Conservation (phyloP, 1,284 basidiomycete genomes). For the Taiwanofungus camphoratus region DNA sequence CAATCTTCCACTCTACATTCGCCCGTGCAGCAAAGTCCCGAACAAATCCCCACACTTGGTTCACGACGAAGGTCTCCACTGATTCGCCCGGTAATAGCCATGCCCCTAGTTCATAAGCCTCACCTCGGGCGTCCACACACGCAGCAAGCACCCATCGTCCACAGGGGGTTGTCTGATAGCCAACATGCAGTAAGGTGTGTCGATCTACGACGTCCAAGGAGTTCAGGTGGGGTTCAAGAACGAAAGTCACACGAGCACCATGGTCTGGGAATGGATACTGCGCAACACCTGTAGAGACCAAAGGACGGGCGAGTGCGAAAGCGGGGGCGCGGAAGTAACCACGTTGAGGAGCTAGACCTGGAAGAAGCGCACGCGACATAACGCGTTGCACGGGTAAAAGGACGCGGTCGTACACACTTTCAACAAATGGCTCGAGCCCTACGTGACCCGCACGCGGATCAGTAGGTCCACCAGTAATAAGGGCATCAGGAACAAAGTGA, state of each 20-base stretch:
- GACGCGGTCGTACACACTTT: constrained; percentile 67
- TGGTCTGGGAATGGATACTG: background rate
- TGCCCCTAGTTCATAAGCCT: constrained; percentile 59
- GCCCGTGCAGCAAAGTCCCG: constrained; percentile 53
- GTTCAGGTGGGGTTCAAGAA: constrained; percentile 37
- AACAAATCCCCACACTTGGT: constrained; percentile 64
- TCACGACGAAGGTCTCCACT: constrained; percentile 37
- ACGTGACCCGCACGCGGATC: constrained; percentile 34
- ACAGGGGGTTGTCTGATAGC: constrained; percentile 57
- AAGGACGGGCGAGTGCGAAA: constrained; percentile 52
- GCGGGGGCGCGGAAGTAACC: constrained; percentile 58
- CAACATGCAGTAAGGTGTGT: constrained; percentile 69
- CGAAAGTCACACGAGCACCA: constrained; percentile 33
- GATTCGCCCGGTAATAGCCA: constrained; percentile 51
- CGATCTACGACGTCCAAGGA: constrained; percentile 66
- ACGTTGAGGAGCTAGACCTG: constrained; percentile 32
- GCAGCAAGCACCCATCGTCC: constrained; percentile 71
- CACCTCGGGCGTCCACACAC: constrained; percentile 74
- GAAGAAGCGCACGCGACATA: constrained; percentile 48
- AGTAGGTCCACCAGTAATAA: constrained; percentile 39
- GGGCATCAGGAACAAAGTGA: constrained; percentile 65
- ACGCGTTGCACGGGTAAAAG: constrained; percentile 52
- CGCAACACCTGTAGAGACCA: constrained; percentile 26
- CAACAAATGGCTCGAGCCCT: constrained; percentile 44
- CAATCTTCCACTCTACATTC: constrained; percentile 74